phyloP scores from a whole-genome alignment of 129 eudicot species.

The Solidago caesia region DNA sequence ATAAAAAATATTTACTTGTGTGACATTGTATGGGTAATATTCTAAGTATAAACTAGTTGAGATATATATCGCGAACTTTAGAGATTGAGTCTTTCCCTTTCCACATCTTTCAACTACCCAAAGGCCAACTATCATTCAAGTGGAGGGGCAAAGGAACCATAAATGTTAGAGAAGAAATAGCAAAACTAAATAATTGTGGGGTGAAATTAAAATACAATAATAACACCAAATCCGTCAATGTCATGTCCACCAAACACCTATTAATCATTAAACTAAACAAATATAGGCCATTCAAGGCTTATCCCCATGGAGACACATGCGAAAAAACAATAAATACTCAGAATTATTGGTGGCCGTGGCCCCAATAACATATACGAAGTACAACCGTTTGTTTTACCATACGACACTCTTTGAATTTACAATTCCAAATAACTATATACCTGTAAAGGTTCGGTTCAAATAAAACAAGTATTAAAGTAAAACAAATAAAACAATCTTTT shows the following conservation, averaged over 20 bases:
- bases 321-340: constrained; percentile 12
- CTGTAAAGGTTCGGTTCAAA: too few species aligned
- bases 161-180: constrained; percentile 18
- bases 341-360: constrained; percentile 26
- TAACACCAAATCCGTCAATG: constrained; percentile 22
- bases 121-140: constrained; percentile 16
- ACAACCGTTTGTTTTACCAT: neutral
- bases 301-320: constrained; percentile 27
- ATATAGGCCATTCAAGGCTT: constrained; percentile 37
- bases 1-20: too few species aligned
- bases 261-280: constrained; percentile 30
- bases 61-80: neutral
- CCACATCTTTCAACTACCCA: constrained; percentile 25
- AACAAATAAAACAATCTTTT: too few species aligned
- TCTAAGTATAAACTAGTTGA: too few species aligned
- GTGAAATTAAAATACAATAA: constrained; percentile 18
- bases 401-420: neutral
- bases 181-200: constrained; percentile 7
- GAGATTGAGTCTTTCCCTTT: neutral
- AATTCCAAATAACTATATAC: too few species aligned
- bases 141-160: constrained; percentile 28
- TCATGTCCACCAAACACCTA: constrained; percentile 28
- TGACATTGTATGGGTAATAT: too few species aligned
- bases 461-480: too few species aligned
- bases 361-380: neutral